These are phyloP conservation scores for Theileria luwenshuni DNA, from an alignment of 169 alveolate species.

Conservation along the genomic window DNA sequence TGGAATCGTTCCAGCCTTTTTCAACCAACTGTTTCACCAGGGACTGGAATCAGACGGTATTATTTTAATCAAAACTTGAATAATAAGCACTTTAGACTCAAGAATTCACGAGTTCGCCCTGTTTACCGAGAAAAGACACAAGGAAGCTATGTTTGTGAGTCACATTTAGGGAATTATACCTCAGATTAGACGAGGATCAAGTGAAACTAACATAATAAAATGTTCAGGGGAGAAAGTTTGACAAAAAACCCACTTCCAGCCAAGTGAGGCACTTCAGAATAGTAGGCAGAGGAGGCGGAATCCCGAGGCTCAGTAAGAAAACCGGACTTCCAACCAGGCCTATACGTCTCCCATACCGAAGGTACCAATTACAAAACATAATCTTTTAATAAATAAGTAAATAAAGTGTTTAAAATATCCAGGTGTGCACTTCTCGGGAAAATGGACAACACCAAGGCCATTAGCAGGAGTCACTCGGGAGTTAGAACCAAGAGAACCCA, in stretches of 20 bases:
- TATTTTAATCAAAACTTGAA: background rate
- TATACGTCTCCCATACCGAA: constrained; percentile 73
- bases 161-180: background rate
- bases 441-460: constrained; percentile 85
- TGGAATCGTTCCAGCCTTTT: background rate
- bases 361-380: constrained; percentile 48
- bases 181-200: no score
- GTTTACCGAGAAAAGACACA: constrained; percentile 78
- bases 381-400: background rate
- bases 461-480: constrained; percentile 78
- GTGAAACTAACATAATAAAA: no score
- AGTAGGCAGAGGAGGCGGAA: constrained; percentile 79
- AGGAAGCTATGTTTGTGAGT: constrained; percentile 74
- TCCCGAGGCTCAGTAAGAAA: constrained; percentile 70
- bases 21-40: background rate
- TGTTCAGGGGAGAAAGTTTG: constrained; percentile 74
- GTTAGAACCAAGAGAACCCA: constrained; percentile 72
- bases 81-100: background rate
- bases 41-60: background rate
- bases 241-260: constrained; percentile 74
- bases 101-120: constrained; percentile 24
- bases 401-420: background rate
- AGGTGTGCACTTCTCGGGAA: constrained; percentile 86
- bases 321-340: constrained; percentile 77
- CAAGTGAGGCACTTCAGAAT: constrained; percentile 74